Percentiles rank a stretch among this genome's conserved stretches.
Conservation (phyloP, 2,329 filamentous ascomycete genomes). For the Rhexocercosporidium sp. region DNA sequence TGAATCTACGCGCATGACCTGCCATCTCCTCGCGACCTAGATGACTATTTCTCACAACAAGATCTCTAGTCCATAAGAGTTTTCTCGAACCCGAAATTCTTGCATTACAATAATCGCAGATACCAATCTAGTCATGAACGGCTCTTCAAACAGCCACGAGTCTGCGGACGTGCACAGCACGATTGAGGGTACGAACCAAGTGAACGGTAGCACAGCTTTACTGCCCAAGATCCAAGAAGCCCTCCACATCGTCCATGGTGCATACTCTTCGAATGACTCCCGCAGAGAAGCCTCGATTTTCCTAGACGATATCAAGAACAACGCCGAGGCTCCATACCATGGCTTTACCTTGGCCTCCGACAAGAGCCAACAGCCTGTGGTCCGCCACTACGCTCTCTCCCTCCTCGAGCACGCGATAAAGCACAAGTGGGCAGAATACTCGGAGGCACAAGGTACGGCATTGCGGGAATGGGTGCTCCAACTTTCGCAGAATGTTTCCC, state of each 20-base stretch:
- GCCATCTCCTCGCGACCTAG: constrained; percentile 28
- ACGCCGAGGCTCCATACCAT: constrained; percentile 79
- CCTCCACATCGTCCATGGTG: constrained; percentile 84
- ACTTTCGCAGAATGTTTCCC: constrained; percentile 73
- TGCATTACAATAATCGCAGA: background rate
- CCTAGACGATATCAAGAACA: constrained; percentile 83
- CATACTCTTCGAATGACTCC: constrained; percentile 78
- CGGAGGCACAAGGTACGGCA: constrained; percentile 66
- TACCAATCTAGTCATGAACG: constrained; percentile 34
- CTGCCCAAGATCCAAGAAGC: constrained; percentile 79
- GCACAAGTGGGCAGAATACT: constrained; percentile 81
- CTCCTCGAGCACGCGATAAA: constrained; percentile 89
- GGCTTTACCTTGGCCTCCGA: constrained; percentile 84
- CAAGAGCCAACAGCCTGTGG: constrained; percentile 74
- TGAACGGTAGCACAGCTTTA: constrained; percentile 49
- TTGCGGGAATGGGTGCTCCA: constrained; percentile 79
- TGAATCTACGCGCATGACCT: constrained; percentile 30
- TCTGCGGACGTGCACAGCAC: constrained; percentile 18
- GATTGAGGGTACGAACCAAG: constrained; percentile 29
- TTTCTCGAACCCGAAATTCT: background rate
- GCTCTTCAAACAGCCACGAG: constrained; percentile 23
- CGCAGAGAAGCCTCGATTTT: constrained; percentile 84
- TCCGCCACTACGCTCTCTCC: constrained; percentile 92
- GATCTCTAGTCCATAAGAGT: background rate
- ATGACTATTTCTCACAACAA: constrained; percentile 25